Evolutionary conservation across 2,329 filamentous ascomycete species (phyloP), one percentile per base, ranked within the genome.

Genomic region (Paracamarosporium sp.): DNA sequence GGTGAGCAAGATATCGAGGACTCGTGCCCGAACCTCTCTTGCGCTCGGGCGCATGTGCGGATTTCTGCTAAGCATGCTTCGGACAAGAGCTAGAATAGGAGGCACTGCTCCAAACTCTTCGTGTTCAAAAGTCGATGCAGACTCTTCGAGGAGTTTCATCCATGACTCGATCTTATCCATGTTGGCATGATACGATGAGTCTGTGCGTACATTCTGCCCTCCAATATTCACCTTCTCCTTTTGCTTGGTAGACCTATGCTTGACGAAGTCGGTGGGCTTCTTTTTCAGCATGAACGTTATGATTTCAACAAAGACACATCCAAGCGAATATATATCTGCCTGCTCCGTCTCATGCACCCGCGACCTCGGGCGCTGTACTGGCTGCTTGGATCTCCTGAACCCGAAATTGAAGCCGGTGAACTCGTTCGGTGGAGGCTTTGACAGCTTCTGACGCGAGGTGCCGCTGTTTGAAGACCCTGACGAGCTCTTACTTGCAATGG

Each of bases 101-200:
- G 78, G 78, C 2, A 82, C 61, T 12, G 75, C 77, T 5, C 75
- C 72, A 36, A 74, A 80, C n/a, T 60, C 67, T 27, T 72, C 69
- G 17, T 78, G 74, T 5, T 77, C 69, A 33, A 73, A 64, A 30
- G 70, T 69, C 57, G 45, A 24, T 27, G 55, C 33, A 15, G 64
- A 85, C 56, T 85, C 85, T 30, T 85, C 84, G 4, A 91, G 76
- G 2, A 76, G 76, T 1, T 79, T 78, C 79, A 91, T 89, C 90
- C 90, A 93, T 13, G 81, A 81, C 61, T 89, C 85, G 2, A 92
- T 83, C 72, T 90, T 88, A 15, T 85, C 83, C 1, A 89, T 79
- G 64, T 92, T 91, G 62, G 85, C 85, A 74, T 92, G 90, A 73
- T 90, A 93, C 0, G 88, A 90, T 0, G 88, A 83, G 74, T 92